Evolutionary conservation across 176 grass and related monocot species (phyloP), one percentile per base, ranked within the genome.

Genomic region (Carex pumila): DNA sequence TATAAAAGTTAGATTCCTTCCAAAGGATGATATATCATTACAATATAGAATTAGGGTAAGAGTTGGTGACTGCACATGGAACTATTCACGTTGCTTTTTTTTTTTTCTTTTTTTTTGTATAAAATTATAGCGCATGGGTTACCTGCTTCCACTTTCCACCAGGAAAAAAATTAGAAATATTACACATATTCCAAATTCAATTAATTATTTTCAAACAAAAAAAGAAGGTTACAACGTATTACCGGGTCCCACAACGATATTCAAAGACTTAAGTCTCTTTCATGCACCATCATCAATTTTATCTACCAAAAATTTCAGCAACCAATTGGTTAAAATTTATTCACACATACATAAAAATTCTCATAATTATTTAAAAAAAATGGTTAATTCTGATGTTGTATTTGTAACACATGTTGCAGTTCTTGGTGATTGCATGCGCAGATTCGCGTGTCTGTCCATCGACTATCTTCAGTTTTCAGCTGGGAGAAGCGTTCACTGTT

Each of bases 391-490:
- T 77, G 13, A 10, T 8, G 25, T 61, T 55, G 6, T 55, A 32
- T 15, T 61, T 55, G 6, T 55, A 32, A 14, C 36, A 31, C 30
- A 63, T 47, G 56, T 54, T 77, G 53, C 80, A 90, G 88, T 90
- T 87, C 62, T 71, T 90, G 85, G 85, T 90, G 54, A 86, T 90
- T 25, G 85, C 88, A 15, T 90, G 88, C 13, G 49, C 88, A 17
- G 88, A 90, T 52, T 90, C 88, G 4, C 71, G 88, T 1, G 88
- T 90, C 13, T 87, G 81, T 43, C 88, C 88, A 0, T 90, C 88
- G 3, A 79, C 72, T 21, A 61, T 90, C 34, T 77, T 90, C 63
- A 87, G 79, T 70, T 84, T 87, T 19, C 84, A 81, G 41, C 85
- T 85, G 0, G 88, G 88, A 18, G 88, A 90, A 64, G 85, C 85